Base-by-base conservation (phyloP, 139 green algal genomes). In the Edaphochlamys debaryana region DNA sequence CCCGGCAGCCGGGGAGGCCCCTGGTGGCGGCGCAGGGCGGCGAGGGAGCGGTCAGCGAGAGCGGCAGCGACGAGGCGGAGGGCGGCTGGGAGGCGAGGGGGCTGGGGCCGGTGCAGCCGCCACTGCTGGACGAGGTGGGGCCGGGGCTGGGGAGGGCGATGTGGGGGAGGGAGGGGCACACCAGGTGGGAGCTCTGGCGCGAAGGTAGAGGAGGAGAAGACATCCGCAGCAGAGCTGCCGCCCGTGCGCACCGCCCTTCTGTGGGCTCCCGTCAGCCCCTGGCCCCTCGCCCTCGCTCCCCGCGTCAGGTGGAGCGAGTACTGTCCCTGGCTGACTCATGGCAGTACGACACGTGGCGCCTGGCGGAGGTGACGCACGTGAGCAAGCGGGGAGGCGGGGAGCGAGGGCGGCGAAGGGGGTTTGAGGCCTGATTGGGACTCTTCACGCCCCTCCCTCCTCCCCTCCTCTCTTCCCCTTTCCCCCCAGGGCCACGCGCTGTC, bases 281-380 rank as follows among this genome's bases (percentile, higher is more conserved):
- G n/a, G n/a, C n/a, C n/a, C n/a, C n/a, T n/a, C n/a, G n/a, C n/a
- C n/a, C n/a, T n/a, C n/a, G 48, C 50, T 22, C 20, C 50, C 8
- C 50, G 2, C 50, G 4, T 7, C 69, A 86, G 54, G 79, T 90
- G n/a, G 78, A 86, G 62, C 48, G 36, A 13, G 25, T 87, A 1
- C 69, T 92, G n/a, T 76, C 70, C 19, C 13, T 36, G 19, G 48
- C 34, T 13, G 68, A 88, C 54, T 25, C 74, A 4, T 90, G 75
- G 83, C 34, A 88, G 27, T 92, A 90, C 67, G 82, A 92, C 56
- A 87, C 79, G 3, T 92, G 87, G 42, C 54, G 37, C 34, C 62
- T 92, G 72, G 67, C 62, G 34, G 80, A 87, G 34, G 63, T 63
- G 29, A 67, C 70, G 30, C 32, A 79, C n/a, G 69, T 77, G 37